phyloP scores from a whole-genome alignment of 345 rosid species.

The Leavenworthia alabamica region DNA sequence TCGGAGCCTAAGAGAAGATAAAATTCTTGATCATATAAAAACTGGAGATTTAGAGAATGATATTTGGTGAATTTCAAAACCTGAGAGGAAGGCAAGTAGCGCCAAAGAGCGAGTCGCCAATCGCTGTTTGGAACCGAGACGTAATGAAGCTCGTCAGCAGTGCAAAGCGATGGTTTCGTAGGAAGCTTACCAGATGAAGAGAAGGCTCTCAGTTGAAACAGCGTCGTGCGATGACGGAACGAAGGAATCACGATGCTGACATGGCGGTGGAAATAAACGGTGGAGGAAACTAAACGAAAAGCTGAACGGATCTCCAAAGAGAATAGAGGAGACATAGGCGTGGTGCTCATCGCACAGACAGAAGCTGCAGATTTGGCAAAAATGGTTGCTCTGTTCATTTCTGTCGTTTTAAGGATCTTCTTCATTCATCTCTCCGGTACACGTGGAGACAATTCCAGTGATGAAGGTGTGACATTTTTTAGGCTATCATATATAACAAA shows the following conservation, averaged over 20 bases:
- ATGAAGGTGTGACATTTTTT: no score
- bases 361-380: no score
- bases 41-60: background rate
- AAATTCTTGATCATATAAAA: background rate
- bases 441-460: no score
- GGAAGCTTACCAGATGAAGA: slow-evolving; percentile 26
- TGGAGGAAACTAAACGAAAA: slow-evolving; percentile 36
- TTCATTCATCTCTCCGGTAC: no score
- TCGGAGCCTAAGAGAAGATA: slow-evolving; percentile 47
- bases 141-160: slow-evolving; percentile 94
- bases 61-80: slow-evolving; percentile 10
- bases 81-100: slow-evolving; percentile 52
- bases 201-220: slow-evolving; percentile 22
- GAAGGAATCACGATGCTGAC: slow-evolving; percentile 2
- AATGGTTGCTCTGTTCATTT: no score
- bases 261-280: slow-evolving; percentile 25
- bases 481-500: no score
- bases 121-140: slow-evolving; percentile 56
- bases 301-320: slow-evolving; percentile 53
- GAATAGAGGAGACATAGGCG: slow-evolving; percentile 31
- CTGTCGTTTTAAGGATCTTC: no score
- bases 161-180: slow-evolving; percentile 67
- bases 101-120: slow-evolving; percentile 96
- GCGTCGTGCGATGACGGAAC: slow-evolving; percentile 8
- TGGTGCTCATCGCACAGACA: slow-evolving; percentile 18